These are phyloP conservation scores for Penstemon davidsonii DNA, from an alignment of 257 asterid species.

Conservation along the genomic window DNA sequence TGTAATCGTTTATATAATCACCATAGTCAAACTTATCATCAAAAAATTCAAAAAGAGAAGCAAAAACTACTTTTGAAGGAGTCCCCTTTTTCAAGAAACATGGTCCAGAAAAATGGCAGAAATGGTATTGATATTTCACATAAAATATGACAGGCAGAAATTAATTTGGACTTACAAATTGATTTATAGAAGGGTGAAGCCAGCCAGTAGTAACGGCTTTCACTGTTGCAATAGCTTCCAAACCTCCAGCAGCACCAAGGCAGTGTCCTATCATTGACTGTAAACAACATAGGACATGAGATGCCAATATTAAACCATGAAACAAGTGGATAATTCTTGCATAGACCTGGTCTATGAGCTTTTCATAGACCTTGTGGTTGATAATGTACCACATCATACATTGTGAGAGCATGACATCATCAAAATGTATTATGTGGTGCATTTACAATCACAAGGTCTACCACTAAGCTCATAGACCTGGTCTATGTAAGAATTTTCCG, in stretches of 20 bases:
- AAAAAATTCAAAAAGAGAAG: not conserved
- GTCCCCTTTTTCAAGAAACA: constrained; percentile 6
- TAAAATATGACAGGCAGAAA: not conserved
- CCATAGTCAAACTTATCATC: not conserved
- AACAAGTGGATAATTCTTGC: too few relatives aligned
- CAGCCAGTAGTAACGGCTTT: constrained; percentile 90
- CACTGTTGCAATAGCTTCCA: constrained; percentile 88
- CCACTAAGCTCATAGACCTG: too few relatives aligned
- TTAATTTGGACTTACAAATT: constrained; percentile 55
- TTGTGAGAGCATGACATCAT: too few relatives aligned
- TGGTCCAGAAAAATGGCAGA: not conserved
- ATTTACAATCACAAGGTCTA: too few relatives aligned
- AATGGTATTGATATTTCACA: not conserved
- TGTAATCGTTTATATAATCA: constrained; percentile 1
- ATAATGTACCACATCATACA: too few relatives aligned
- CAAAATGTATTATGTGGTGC: too few relatives aligned
- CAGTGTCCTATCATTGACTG: constrained; percentile 97
- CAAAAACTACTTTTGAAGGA: not conserved
- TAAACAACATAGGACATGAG: constrained; percentile 27
- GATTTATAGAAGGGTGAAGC: constrained; percentile 90
- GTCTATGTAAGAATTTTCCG: too few relatives aligned
- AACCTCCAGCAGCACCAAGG: constrained; percentile 89
- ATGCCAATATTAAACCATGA: constrained; percentile 6
- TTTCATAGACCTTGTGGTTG: too few relatives aligned
- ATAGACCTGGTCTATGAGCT: too few relatives aligned